Conservation (phyloP, 441 rosid genomes). For the Syzygium syzygioides region DNA sequence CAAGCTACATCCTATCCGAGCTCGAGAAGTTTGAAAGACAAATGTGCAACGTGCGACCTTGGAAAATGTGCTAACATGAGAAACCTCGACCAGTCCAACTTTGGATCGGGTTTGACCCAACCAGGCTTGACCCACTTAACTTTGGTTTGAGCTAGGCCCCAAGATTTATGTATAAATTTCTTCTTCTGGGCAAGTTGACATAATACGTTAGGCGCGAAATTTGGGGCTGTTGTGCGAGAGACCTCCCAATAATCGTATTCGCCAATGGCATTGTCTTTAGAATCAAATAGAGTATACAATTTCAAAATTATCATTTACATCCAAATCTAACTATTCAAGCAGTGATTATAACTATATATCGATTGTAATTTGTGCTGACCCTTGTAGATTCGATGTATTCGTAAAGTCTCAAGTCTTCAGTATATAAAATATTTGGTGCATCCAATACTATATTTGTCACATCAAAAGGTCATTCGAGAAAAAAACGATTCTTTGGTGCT, state of each 20-base stretch:
- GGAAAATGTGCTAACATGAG: neutral
- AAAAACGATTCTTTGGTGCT: no score
- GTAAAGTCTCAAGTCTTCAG: no score
- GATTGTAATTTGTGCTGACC: no score
- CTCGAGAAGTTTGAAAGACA: neutral
- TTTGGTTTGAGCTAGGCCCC: neutral
- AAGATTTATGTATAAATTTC: fast-evolving
- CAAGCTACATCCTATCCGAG: neutral
- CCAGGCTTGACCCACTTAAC: neutral
- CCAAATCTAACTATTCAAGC: neutral
- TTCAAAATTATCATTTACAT: neutral
- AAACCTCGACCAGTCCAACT: neutral
- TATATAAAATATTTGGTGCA: no score
- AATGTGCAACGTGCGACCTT: neutral
- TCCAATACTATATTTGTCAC: no score
- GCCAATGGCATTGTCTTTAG: neutral
- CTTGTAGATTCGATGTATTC: no score
- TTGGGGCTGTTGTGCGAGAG: neutral
- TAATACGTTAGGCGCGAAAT: neutral
- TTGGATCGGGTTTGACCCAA: neutral
- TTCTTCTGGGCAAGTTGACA: neutral
- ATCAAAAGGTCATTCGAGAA: no score
- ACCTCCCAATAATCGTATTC: neutral
- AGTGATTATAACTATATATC: neutral
- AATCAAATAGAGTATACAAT: neutral